Base-by-base conservation (phyloP, 2,329 filamentous ascomycete genomes). In the Acrodontium crateriforme region DNA sequence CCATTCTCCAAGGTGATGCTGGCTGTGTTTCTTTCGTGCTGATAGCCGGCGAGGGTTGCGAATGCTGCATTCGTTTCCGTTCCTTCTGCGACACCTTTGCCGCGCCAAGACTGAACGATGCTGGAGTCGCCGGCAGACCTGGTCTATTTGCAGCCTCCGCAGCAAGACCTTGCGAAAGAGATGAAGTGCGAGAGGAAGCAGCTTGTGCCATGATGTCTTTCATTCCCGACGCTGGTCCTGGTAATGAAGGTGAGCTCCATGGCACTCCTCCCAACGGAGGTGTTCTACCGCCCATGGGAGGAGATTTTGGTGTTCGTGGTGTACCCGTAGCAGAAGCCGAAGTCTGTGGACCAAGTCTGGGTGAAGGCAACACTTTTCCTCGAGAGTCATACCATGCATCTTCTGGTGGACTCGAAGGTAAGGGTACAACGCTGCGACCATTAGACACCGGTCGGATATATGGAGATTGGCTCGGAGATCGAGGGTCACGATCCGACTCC, bases 51-150 rank as follows among this genome's bases (percentile, higher is more conserved):
- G 28, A 18, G 39, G 47, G 33, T 44, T 80, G 71, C 36, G 72
- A 66, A 44, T 83, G 77, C 43, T 83, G 71, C 39, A 84, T 71
- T 47, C 71, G 80, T 58, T 93, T 95, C 13, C 84, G 74, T 52
- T 94, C 85, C 47, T 89, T 92, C 44, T 95, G 89, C 1, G 85
- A 93, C 40, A 92, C 56, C 49, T 81, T 93, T 1, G 59, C 54
- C 19, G 59, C 51, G 15, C 44, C 58, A 35, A 46, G 43, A 46
- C 44, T 43, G 31, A 46, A 40, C 2, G 44, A 35, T 12, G 33
- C 34, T 10, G 44, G 36, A 3, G 38, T 38, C 2, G 38, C 34
- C 9, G 31, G 27, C 7, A 28, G 21, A 7, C n/a, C 16, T n/a
- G 38, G 19, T n/a, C n/a, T n/a, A n/a, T n/a, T n/a, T n/a, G n/a